Evolutionary conservation across 2,329 filamentous ascomycete species (phyloP).

Genomic region (Magnaporthiopsis incrustans): DNA sequence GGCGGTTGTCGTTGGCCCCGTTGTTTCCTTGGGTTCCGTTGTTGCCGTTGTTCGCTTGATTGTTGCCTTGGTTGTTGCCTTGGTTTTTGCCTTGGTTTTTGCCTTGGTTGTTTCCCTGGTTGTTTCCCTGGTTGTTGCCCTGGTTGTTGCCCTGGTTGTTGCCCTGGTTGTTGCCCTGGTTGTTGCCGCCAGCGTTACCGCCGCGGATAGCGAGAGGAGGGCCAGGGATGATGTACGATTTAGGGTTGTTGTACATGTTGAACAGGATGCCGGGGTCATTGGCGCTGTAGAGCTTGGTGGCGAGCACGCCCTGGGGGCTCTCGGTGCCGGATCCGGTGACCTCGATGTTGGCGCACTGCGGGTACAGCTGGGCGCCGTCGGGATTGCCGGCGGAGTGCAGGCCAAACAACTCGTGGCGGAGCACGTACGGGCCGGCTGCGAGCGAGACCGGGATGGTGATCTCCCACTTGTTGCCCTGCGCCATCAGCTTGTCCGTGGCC

Average conservation of each 20-base stretch:
- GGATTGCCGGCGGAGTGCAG: constrained; percentile 27
- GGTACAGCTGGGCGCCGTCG: constrained; percentile 22
- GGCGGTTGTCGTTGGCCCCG: no score
- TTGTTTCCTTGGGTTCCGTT: no score
- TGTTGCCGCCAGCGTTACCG: no score
- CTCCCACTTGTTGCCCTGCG: constrained; percentile 38
- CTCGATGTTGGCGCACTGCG: constrained; percentile 22
- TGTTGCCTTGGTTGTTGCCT: background rate
- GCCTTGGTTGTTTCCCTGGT: background rate
- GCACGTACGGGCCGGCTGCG: constrained; percentile 26
- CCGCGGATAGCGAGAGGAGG: background rate
- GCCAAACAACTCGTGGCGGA: constrained; percentile 35
- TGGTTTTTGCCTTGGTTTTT: no score
- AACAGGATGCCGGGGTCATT: constrained; percentile 33
- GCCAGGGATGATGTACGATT: constrained; percentile 5
- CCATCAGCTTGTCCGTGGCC: constrained; percentile 34
- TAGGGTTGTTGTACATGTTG: constrained; percentile 27
- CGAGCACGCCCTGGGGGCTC: constrained; percentile 8
- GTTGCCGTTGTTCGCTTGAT: background rate
- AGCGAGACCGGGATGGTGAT: constrained; percentile 18
- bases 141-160: background rate
- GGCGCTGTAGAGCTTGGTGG: constrained; percentile 25
- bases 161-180: background rate
- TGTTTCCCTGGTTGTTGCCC: background rate
- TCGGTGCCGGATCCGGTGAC: constrained; percentile 17